Percentiles rank a stretch among this genome's conserved stretches.
These are phyloP conservation scores for Leishmania aethiopica DNA, from an alignment of 208 protist genomes.

Conservation along the genomic window DNA sequence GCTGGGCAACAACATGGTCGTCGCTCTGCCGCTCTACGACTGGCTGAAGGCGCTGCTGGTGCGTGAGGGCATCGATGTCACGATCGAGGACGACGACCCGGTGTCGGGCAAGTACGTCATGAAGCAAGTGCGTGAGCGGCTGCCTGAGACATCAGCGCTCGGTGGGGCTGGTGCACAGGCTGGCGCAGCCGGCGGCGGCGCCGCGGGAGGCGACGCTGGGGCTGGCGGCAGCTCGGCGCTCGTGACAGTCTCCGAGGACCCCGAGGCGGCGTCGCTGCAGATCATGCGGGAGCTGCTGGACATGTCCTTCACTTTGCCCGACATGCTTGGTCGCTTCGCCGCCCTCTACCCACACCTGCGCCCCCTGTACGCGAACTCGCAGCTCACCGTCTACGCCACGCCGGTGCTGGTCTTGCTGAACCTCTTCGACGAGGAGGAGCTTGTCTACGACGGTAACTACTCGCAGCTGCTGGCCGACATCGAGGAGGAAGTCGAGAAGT, in stretches of 20 bases:
- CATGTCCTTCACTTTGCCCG: conserved; percentile 52
- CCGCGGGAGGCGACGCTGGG: conserved; percentile 10
- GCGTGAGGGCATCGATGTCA: conserved; percentile 70
- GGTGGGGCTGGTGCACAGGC: background rate
- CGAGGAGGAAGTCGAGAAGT: conserved; percentile 78
- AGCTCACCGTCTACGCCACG: conserved; percentile 79
- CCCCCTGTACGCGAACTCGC: conserved; percentile 66
- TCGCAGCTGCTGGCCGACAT: conserved; percentile 73
- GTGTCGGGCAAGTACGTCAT: conserved; percentile 67
- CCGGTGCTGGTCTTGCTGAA: conserved; percentile 85
- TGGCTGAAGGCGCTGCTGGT: conserved; percentile 77
- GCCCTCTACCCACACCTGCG: conserved; percentile 69
- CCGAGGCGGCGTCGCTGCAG: conserved; percentile 47
- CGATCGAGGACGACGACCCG: conserved; percentile 71
- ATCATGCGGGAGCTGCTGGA: conserved; percentile 75
- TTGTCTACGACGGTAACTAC: conserved; percentile 73
- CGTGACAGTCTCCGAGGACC: conserved; percentile 46
- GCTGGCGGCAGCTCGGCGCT: conserved; percentile 27
- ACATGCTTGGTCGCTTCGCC: conserved; percentile 63
- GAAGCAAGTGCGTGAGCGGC: conserved; percentile 36
- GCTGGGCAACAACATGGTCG: conserved; percentile 64
- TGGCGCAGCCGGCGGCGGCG: background rate
- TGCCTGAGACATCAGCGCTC: conserved; percentile 21
- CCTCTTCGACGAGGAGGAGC: conserved; percentile 88
- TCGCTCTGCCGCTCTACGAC: conserved; percentile 71